Conservation (phyloP, 768 basidiomycete genomes). For the Serpula lacrymans region DNA sequence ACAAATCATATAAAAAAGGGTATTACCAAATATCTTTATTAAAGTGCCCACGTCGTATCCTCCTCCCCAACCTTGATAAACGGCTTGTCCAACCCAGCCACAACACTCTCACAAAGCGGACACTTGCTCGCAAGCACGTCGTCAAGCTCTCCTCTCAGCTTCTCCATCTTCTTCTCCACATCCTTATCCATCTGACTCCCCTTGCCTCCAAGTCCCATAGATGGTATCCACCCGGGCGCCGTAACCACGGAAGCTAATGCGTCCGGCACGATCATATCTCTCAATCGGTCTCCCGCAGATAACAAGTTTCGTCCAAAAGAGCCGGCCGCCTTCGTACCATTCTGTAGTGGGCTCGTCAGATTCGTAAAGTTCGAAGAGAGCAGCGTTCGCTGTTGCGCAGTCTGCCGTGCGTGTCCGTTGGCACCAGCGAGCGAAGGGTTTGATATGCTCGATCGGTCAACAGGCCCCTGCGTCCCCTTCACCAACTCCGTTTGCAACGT, state of each 20-base stretch:
- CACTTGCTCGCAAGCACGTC: slow-evolving; percentile 86
- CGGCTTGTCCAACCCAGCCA: slow-evolving; percentile 81
- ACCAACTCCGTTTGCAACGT: slow-evolving; percentile 83
- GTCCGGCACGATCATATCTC: slow-evolving; percentile 93
- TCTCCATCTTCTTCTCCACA: slow-evolving; percentile 62
- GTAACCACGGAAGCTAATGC: slow-evolving; percentile 84
- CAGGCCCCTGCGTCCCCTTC: slow-evolving; percentile 39
- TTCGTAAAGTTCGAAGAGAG: slow-evolving; percentile 72
- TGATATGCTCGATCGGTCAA: slow-evolving; percentile 31
- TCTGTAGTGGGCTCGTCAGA: slow-evolving; percentile 48
- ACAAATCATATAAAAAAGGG: no score
- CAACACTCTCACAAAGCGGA: slow-evolving; percentile 89
- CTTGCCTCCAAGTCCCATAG: slow-evolving; percentile 49
- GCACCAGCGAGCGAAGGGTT: slow-evolving; percentile 25
- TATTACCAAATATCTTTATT: no score
- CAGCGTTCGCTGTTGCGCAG: slow-evolving; percentile 57
- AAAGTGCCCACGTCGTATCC: slow-evolving; percentile 77
- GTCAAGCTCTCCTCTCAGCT: slow-evolving; percentile 80
- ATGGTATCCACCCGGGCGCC: slow-evolving; percentile 74
- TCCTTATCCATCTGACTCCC: slow-evolving; percentile 43
- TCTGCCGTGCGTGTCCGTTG: slow-evolving; percentile 36
- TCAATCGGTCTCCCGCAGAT: slow-evolving; percentile 83
- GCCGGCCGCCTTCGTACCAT: slow-evolving; percentile 62
- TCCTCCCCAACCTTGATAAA: slow-evolving; percentile 79
- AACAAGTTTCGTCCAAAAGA: slow-evolving; percentile 76